Evolutionary conservation across 1,284 basidiomycete genomes (phyloP), one percentile per base, ranked within the genome.

Genomic region (Sporisorium iseilematis-ciliati): DNA sequence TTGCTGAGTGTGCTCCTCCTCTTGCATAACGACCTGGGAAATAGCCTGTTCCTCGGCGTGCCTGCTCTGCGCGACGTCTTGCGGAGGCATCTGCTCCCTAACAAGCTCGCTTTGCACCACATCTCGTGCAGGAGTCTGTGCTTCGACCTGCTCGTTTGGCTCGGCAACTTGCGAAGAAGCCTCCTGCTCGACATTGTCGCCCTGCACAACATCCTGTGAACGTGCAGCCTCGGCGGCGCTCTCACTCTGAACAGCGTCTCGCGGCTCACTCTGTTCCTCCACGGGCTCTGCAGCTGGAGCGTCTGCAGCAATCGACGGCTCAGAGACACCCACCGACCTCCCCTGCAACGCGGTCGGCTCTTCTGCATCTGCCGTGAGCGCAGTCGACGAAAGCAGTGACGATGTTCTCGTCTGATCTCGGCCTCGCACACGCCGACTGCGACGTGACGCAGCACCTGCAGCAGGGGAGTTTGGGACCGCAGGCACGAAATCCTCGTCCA

Each of bases 381-480:
- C 51, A 20, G 58, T 29, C 2, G 68, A 46, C 7, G 58, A 63
- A 12, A 71, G 58, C 21, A 40, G 31, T 16, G 68, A 71, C 16
- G 49, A 41, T 1, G 63, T 56, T 12, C 16, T 40, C 11, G 55
- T 46, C n/a, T 55, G 29, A 10, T 42, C 29, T n/a, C 14, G 54
- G 7, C n/a, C n/a, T n/a, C 33, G 38, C 26, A 29, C 1, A 6
- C 45, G 21, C 6, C 62, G 58, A 35, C 50, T 61, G 31, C 58
- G 68, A 29, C 68, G 68, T n/a, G 46, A 45, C 0, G 62, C 61
- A 16, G 45, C 57, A 14, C 56, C 31, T 7, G 45, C 62, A 14
- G 58, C 50, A 18, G 68, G 63, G n/a, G 68, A 65, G 20, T 71
- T 58, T 4, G 68, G 53, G 4, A 52, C 40, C 0, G 45, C 33